A percentile compares a stretch with the other conserved stretches of the same genome.
Conservation (phyloP, 2,329 filamentous ascomycete genomes). For the Penicillium sp. region DNA sequence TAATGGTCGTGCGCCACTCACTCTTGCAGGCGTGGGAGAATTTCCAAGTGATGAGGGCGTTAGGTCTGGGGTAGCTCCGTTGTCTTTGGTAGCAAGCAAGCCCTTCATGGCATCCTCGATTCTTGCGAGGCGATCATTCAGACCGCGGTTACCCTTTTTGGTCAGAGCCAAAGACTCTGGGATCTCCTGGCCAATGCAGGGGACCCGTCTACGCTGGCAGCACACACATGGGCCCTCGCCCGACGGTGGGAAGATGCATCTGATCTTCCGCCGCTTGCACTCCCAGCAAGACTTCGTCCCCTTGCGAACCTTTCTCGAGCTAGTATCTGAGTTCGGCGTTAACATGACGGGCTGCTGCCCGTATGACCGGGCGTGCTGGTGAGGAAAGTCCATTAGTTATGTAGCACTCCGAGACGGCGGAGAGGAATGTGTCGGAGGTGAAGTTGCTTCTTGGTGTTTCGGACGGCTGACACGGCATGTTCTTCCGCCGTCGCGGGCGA, state of each 20-base stretch:
- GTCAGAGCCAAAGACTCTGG: slow-evolving; percentile 19
- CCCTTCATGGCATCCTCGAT: slow-evolving; percentile 17
- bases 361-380: neutral
- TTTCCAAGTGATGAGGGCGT: neutral
- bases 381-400: neutral
- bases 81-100: slow-evolving; percentile 9
- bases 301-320: slow-evolving; percentile 14
- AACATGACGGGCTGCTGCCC: neutral
- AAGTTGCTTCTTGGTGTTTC: neutral
- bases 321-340: neutral
- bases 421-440: neutral
- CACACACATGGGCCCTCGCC: slow-evolving; percentile 17
- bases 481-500: slow-evolving; percentile 8
- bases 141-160: slow-evolving; percentile 12
- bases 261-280: slow-evolving; percentile 9
- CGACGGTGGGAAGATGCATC: slow-evolving; percentile 9
- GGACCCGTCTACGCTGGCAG: slow-evolving; percentile 21
- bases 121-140: slow-evolving; percentile 16
- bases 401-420: slow-evolving; percentile 6
- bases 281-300: slow-evolving; percentile 14
- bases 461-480: too few species aligned
- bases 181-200: slow-evolving; percentile 23
- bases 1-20: neutral
- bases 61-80: neutral
- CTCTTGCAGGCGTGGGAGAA: slow-evolving; percentile 3